Evolutionary conservation across 2,329 filamentous ascomycete species (phyloP), one percentile per base, ranked within the genome.

Genomic region (Lasiodiplodia theobromae): DNA sequence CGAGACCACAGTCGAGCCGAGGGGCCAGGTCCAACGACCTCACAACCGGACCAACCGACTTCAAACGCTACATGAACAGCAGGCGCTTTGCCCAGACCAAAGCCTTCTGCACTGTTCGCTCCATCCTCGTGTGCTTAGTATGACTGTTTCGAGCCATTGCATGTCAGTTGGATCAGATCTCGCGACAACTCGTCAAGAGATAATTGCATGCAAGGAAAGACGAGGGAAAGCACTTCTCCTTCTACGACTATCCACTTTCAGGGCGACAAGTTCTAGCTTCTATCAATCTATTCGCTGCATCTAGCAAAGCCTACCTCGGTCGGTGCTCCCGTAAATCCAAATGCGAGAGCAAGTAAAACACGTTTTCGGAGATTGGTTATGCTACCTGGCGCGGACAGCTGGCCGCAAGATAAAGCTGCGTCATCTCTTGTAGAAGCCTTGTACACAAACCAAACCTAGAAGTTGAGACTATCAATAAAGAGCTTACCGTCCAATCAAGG

Each of bases 401-500:
- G 40, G 23, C 7, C 16, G 60, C 44, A 16, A 38, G 10, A 21
- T n/a, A 6, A 25, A 38, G 60, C 18, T 52, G 21, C 47, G 51
- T 12, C 51, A 7, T 21, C 14, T 18, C 37, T 52, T 25, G 25
- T 7, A 51, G 28, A 51, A 51, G 58, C 44, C 25, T 63, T 25
- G 47, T 25, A 25, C 23, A 38, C 18, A 18, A 52, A 52, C 47
- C n/a, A 64, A 52, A 31, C 47, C 40, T 51, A 16, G 47, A 52
- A 52, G 47, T 64, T 64, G 25, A 64, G 60, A 47, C 60, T 52
- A 52, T 52, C 31, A n/a, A 38, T 52, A 34, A 63, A 37, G 60
- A 31, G 60, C 44, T 64, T 52, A 38, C 47, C 28, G 51, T 28
- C 60, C 28, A 52, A 4, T 52, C 28, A 47, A 23, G 28, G 60